phyloP scores from a whole-genome alignment of 2,329 filamentous ascomycete species.

The Aspergillus thermomutatus region DNA sequence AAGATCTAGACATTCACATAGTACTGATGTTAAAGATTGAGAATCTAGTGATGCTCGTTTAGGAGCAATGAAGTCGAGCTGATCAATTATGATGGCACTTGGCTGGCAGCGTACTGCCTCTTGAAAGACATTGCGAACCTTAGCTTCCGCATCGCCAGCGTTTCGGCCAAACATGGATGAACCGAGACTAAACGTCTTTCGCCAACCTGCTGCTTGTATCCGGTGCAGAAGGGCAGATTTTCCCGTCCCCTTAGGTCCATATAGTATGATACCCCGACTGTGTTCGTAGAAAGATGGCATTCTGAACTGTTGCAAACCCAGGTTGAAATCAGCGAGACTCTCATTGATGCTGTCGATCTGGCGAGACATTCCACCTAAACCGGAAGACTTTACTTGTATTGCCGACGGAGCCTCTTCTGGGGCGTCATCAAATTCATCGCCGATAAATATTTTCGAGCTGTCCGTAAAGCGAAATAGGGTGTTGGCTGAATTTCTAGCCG shows the following conservation, averaged over 20 bases:
- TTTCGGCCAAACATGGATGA: constrained; percentile 32
- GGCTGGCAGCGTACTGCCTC: constrained; percentile 67
- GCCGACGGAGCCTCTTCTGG: constrained; percentile 10
- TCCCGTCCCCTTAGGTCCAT: constrained; percentile 80
- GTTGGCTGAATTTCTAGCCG: constrained; percentile 35
- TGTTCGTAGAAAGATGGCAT: constrained; percentile 42
- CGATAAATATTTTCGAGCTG: constrained; percentile 31
- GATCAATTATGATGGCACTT: constrained; percentile 75
- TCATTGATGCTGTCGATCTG: constrained; percentile 66
- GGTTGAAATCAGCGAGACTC: constrained; percentile 58
- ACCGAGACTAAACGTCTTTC: constrained; percentile 55
- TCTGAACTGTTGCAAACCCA: constrained; percentile 21
- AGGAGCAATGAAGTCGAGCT: constrained; percentile 67
- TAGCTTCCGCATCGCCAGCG: constrained; percentile 46
- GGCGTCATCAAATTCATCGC: constrained; percentile 18
- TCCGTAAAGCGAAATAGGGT: constrained; percentile 37
- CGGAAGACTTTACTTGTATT: constrained; percentile 38
- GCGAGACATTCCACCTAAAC: constrained; percentile 65
- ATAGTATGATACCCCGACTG: constrained; percentile 64
- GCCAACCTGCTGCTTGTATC: constrained; percentile 67
- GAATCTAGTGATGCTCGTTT: constrained; percentile 51
- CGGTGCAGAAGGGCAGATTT: constrained; percentile 72
- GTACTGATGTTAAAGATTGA: constrained; percentile 32
- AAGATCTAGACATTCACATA: constrained; percentile 41
- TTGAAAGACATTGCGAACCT: constrained; percentile 66